Base-by-base conservation (phyloP, 1,284 basidiomycete species). In the Melampsora larici-populina region DNA sequence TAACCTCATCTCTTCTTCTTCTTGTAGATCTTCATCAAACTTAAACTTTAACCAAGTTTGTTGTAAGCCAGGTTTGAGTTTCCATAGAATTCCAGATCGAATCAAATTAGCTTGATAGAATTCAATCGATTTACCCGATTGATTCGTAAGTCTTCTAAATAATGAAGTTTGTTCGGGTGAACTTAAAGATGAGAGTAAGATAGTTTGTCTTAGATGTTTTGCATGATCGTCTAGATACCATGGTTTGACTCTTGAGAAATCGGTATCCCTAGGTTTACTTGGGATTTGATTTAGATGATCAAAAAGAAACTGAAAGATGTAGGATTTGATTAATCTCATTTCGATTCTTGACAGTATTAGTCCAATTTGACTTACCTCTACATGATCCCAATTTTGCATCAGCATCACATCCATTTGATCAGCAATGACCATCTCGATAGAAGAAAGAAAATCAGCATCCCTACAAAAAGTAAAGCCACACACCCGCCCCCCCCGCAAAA, bases 321-420 rank as follows among this genome's bases (percentile, higher is more conserved):
- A 55, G n/a, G n/a, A n/a, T n/a, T 60, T 13, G n/a, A 24, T 5
- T 3, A 7, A 55, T 7, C 1, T 46, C 48, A 11, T 58, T 13
- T 18, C 43, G 21, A 18, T 31, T n/a, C 5, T 13, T 11, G 36
- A 9, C 21, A 17, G 8, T 65, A 15, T 66, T 17, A 65, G 31
- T 5, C 2, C 21, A 1, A 13, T 48, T 77, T 21, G 40, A 81
- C 86, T 70, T 81, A 92, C 94, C 87, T 95, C 91, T 21, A 96
- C 87, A 83, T 99, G 96, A 70, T 98, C 94, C 97, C 97, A 99
- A 82, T 99, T 99, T 86, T 99, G 96, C 97, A 99, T 99, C 8
- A 89, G 88, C 83, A 99, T 88, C 1, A 92, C 90, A 83, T 99
- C 94, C 85, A 93, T 87, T 81, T 98, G 94, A 84, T 99, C 97